These are phyloP conservation scores for Testicularia cyperi DNA, from an alignment of 1,284 basidiomycete species.

Conservation along the genomic window DNA sequence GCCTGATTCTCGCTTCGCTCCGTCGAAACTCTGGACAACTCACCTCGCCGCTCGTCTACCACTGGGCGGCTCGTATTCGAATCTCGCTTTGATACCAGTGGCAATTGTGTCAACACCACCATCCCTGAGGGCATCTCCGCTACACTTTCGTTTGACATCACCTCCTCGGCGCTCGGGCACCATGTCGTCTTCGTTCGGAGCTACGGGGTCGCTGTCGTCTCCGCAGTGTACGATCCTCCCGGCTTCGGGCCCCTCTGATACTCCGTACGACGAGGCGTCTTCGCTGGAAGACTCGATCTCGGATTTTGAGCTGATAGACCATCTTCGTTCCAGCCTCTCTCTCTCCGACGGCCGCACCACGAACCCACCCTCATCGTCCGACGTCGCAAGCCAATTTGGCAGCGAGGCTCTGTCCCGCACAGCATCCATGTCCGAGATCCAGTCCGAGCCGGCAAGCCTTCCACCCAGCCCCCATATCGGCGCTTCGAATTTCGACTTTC, in stretches of 20 bases:
- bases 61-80: too few species aligned
- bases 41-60: too few species aligned
- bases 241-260: not conserved
- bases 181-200: too few species aligned
- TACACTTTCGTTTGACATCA: too few species aligned
- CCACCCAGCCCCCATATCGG: slow-evolving; percentile 13
- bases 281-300: not conserved
- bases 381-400: slow-evolving; percentile 3
- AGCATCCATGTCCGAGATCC: slow-evolving; percentile 5
- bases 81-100: not conserved
- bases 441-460: too few species aligned
- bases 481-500: slow-evolving; percentile 24
- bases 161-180: too few species aligned
- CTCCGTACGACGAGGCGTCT: not conserved
- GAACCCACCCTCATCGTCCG: slow-evolving; percentile 7
- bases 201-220: too few species aligned
- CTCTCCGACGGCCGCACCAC: not conserved
- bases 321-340: not conserved
- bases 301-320: not conserved
- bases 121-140: too few species aligned
- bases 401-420: not conserved
- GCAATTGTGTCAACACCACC: not conserved
- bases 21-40: too few species aligned
- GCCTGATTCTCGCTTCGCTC: too few species aligned
- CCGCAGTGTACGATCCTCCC: not conserved